Evolutionary conservation across 441 rosid species (phyloP).

Genomic region (Pelargonium citronellum): DNA sequence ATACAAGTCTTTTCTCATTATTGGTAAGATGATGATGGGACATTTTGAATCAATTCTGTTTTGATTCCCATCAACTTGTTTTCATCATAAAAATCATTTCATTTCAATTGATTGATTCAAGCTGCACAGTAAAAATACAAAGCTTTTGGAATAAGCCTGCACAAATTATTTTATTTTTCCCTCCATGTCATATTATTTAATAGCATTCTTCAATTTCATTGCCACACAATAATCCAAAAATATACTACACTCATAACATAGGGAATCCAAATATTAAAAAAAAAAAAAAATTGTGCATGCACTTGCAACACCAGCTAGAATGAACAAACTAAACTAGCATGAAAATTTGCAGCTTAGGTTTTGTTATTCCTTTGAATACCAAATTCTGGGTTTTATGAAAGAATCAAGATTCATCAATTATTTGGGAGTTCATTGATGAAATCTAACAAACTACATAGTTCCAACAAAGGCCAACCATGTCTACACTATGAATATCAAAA

Average conservation of each 20-base stretch:
- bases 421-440: slow-evolving; percentile 37
- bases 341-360: neutral
- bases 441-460: slow-evolving; percentile 29
- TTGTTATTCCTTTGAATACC: slow-evolving; percentile 16
- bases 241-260: too few species aligned
- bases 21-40: slow-evolving; percentile 24
- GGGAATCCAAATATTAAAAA: too few species aligned
- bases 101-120: too few species aligned
- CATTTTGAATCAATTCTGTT: slow-evolving; percentile 32
- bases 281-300: neutral
- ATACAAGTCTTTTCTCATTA: slow-evolving; percentile 18
- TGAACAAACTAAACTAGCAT: neutral
- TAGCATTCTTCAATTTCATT: too few species aligned
- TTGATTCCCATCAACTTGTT: slow-evolving; percentile 14
- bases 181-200: too few species aligned
- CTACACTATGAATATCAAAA: slow-evolving; percentile 20
- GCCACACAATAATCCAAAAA: too few species aligned
- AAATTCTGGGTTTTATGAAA: neutral
- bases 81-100: neutral
- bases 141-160: too few species aligned
- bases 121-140: too few species aligned
- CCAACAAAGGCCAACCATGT: slow-evolving; percentile 26
- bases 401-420: slow-evolving; percentile 28
- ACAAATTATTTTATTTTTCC: too few species aligned
- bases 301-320: neutral